Base-by-base conservation (phyloP, 495 filamentous ascomycete species). In the Penicillium egyptiacum region DNA sequence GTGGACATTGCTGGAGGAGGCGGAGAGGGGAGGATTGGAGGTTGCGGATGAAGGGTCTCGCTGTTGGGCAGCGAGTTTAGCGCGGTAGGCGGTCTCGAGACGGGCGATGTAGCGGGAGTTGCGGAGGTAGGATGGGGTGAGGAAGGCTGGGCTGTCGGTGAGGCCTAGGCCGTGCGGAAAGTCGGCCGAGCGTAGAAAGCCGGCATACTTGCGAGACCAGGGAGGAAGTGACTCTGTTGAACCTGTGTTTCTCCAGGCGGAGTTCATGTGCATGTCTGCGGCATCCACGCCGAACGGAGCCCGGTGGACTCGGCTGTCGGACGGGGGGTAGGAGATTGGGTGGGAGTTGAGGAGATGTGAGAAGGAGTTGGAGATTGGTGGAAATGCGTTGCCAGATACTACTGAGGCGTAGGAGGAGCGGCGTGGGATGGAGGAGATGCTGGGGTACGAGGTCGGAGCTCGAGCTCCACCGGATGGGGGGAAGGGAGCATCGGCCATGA, bases 401-500 rank as follows among this genome's bases (percentile, higher is more conserved):
- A 92, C 88, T 50, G 90, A 90, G 46, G 91, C 90, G 79, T 96
- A 95, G 31, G 91, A 95, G 26, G 77, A 81, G 56, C 77, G 76
- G 59, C 79, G 73, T 47, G 71, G 78, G 55, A 72, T 71, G 43
- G 74, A 71, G 48, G 76, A 74, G 63, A 75, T 70, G 28, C 20
- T 28, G 17, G 45, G 28, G 55, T 73, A 74, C 55, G 74, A 67
- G 60, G 73, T 59, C 53, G 67, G 68, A 69, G 69, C 73, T 66
- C 59, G 65, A 70, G 76, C 73, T 74, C 78, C 76, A 74, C 77
- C 70, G 67, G 75, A 75, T 60, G 75, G 67, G 59, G 74, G 69
- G 66, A 73, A 71, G 59, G 76, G 73, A 65, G 69, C 67, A 67
- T 79, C 74, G 58, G 72, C 69, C 76, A 79, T 81, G 62, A 60